Conservation (phyloP, 169 alveolate genomes). For the Cryptosporidium canis region DNA sequence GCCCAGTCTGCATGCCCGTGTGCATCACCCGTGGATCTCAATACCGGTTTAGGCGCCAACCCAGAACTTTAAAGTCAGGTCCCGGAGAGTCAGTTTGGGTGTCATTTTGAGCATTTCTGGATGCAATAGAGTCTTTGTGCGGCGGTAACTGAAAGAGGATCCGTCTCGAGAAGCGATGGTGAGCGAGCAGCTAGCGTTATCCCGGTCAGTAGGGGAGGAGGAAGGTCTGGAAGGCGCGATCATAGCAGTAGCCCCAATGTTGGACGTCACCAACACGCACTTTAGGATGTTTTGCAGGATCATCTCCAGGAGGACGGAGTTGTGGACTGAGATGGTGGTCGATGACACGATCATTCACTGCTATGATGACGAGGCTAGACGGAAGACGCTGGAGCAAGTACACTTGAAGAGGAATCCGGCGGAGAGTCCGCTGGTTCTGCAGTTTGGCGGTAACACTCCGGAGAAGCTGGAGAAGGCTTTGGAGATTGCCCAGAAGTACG, state of each 20-base stretch:
- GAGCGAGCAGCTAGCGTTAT: too few relatives aligned
- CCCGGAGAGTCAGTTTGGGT: too few relatives aligned
- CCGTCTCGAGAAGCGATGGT: too few relatives aligned
- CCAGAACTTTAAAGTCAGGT: too few relatives aligned
- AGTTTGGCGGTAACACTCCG: slow-evolving; percentile 94
- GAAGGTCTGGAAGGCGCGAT: slow-evolving; percentile 68
- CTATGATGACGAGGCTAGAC: slow-evolving; percentile 67
- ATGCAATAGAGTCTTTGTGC: too few relatives aligned
- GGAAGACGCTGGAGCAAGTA: slow-evolving; percentile 57
- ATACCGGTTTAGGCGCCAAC: neutral
- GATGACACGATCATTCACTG: slow-evolving; percentile 85
- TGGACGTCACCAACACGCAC: slow-evolving; percentile 91
- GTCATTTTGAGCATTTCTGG: too few relatives aligned
- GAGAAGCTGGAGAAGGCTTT: slow-evolving; percentile 90
- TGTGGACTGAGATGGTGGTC: slow-evolving; percentile 94
- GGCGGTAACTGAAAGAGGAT: too few relatives aligned
- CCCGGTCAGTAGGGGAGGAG: neutral
- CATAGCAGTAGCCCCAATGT: slow-evolving; percentile 94
- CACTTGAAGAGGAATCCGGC: slow-evolving; percentile 76
- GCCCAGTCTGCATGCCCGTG: neutral
- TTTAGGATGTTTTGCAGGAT: slow-evolving; percentile 89
- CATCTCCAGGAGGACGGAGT: slow-evolving; percentile 84
- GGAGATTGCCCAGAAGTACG: slow-evolving; percentile 84
- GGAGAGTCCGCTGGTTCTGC: slow-evolving; percentile 90
- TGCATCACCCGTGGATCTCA: neutral